Base-by-base conservation (phyloP, 192 early-diverging fungal genomes). In the Entomortierella parvispora region DNA sequence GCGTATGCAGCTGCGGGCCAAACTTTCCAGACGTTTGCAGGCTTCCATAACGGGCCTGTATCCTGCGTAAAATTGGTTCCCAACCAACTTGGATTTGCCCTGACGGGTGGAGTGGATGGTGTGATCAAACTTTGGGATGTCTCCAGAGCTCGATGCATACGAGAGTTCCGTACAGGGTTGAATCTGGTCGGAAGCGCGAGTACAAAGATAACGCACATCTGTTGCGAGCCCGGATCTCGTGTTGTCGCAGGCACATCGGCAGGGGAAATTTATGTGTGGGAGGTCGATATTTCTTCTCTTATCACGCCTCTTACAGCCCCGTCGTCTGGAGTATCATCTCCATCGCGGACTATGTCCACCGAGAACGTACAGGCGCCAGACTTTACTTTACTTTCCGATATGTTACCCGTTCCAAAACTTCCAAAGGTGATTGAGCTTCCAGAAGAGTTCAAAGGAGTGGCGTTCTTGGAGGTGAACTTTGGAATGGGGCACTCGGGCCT, bases 31-130 rank as follows among this genome's bases (percentile, higher is more conserved):
- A 71, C 74, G 25, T 89, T 90, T 66, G 50, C 71, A 0, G 84
- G 81, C 2, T 86, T 86, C 48, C 89, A 92, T 58, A 51, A 62
- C 17, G 88, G 87, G 0, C 80, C 88, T 9, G 85, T 92, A 1
- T 68, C 80, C 1, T 62, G 60, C 15, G 55, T 83, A 1, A 68
- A 64, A 33, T 10, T 77, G 33, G 49, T 77, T 5, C 65, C 74
- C 1, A 53, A 64, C 33, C 26, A 63, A 4, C 29, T 77, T 10
- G 65, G 49, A 0, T 68, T 77, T 51, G 65, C 90, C 1, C 28
- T 87, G 0, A 87, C 81, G 42, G 89, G 84, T 44, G 82, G 83
- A 15, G 70, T 66, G 0, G 89, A 90, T 55, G 84, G 83, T 0
- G 34, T 64, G 28, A 71, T 88, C 4, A 82, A 80, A 22, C 58